Evolutionary conservation across 106 monocot genomes (phyloP), one percentile per base, ranked within the genome.

Genomic region (Dioscorea alata): DNA sequence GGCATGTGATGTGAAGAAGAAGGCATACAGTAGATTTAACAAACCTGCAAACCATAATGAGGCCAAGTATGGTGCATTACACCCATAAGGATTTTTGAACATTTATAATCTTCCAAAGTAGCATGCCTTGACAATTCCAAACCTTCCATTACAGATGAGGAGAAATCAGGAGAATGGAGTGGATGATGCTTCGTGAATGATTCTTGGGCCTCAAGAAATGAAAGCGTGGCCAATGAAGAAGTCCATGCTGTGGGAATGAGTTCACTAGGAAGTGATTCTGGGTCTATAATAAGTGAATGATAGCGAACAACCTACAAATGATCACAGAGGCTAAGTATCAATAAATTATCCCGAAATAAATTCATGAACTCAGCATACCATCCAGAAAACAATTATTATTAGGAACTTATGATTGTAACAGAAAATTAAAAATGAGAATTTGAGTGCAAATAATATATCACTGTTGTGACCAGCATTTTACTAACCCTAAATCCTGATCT

Each of bases 1-100:
- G 57, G 2, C 23, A 32, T 28, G 48, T 23, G 19, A 48, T 51
- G 71, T 32, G 58, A 74, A 23, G 4, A 33, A 75, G 24, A 25
- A 14, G 23, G 56, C 0, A 62, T 42, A 42, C 42, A 75, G 14
- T 50, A 49, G 65, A n/a, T 34, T 20, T 28, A 74, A 32, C 60
- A 74, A 77, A 92, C 93, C 83, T 99, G 99, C 58, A 99, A 85
- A 31, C 99, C 99, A 82, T 85, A 99, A 73, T 99, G 99, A 50
- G 99, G 99, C 68, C 79, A 76, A 18, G 68, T 76, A 60, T 54
- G 69, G 71, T 99, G 93, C 85, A 62, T 90, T 19, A 99, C 66
- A 62, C 93, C 99, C 99, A 99, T 99, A 65, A 99, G 52, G 18
- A 93, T 57, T 57, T 77, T 85, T 57, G 49, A 62, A n/a, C 50